Percentiles rank a stretch among this genome's conserved stretches.
These are phyloP conservation scores for Sarocladium kiliense DNA, from an alignment of 2,329 filamentous ascomycete genomes.

Conservation along the genomic window DNA sequence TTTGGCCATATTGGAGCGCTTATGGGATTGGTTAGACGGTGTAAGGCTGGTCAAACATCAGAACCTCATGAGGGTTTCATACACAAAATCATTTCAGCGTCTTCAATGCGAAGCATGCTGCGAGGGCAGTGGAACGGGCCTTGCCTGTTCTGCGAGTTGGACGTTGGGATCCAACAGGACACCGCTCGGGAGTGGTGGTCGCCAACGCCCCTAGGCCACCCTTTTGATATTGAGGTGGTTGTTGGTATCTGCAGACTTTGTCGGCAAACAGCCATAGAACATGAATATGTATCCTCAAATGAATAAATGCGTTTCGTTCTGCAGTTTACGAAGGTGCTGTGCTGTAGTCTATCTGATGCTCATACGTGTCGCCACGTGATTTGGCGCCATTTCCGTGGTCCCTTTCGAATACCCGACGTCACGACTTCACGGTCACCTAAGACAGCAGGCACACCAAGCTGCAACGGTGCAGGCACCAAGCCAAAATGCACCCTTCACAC, in stretches of 20 bases:
- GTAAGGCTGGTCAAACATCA: background rate
- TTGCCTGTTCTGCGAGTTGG: background rate
- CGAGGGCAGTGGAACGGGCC: background rate
- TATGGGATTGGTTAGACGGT: background rate
- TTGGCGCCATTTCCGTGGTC: slow-evolving; percentile 29
- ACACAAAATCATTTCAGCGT: no score
- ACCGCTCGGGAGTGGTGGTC: background rate
- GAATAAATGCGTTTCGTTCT: background rate
- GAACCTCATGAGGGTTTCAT: no score
- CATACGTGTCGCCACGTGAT: slow-evolving; percentile 26
- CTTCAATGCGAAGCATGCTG: background rate
- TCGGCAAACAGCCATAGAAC: background rate
- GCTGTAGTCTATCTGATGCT: background rate
- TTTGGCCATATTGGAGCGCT: background rate
- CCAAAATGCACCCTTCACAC: background rate
- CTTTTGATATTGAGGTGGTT: background rate
- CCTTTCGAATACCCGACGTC: background rate
- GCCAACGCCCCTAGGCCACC: background rate
- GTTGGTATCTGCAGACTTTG: background rate
- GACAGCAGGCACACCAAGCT: background rate
- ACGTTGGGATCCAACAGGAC: no score
- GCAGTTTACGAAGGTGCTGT: background rate
- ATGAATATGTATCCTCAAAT: slow-evolving; percentile 1
- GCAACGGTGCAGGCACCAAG: background rate
- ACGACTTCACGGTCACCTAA: slow-evolving; percentile 7